A percentile compares a stretch with the other conserved stretches of the same genome.
Conservation (phyloP, 768 basidiomycete genomes). For the Amanita muscaria region DNA sequence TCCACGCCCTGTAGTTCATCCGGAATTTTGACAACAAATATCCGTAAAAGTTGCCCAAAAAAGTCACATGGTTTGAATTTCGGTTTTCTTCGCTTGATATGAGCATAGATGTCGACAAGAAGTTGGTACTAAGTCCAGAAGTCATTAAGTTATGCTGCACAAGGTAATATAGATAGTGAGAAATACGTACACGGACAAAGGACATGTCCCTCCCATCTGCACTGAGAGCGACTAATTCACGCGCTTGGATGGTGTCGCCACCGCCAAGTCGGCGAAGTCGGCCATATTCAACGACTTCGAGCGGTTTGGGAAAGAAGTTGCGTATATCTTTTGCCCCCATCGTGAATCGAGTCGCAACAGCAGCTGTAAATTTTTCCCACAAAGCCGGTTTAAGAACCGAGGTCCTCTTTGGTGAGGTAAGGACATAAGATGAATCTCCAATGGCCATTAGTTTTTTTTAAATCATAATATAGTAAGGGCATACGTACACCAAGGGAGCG, state of each 20-base stretch:
- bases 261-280: constrained; percentile 16
- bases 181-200: constrained; percentile 20
- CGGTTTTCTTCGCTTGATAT: constrained; percentile 4
- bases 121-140: constrained; percentile 19
- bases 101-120: too few relatives aligned
- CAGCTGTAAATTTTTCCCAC: constrained; percentile 11
- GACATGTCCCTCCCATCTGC: constrained; percentile 25
- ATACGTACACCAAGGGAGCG: neutral
- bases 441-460: neutral
- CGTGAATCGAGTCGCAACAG: constrained; percentile 14
- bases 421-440: neutral
- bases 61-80: constrained; percentile 14
- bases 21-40: constrained; percentile 20
- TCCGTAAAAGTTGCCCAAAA: constrained; percentile 26
- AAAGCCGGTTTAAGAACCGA: neutral
- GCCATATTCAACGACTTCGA: too few relatives aligned
- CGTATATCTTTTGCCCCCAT: neutral
- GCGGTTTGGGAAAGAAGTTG: constrained; percentile 22
- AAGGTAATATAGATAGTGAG: constrained; percentile 3
- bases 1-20: constrained; percentile 6
- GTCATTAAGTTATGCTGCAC: constrained; percentile 18
- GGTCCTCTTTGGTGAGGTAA: neutral
- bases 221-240: constrained; percentile 6
- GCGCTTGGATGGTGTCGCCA: constrained; percentile 23
- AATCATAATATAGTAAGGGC: too few relatives aligned